Base-by-base conservation (phyloP, 805 yeast species). In the Saturnispora quitensis region DNA sequence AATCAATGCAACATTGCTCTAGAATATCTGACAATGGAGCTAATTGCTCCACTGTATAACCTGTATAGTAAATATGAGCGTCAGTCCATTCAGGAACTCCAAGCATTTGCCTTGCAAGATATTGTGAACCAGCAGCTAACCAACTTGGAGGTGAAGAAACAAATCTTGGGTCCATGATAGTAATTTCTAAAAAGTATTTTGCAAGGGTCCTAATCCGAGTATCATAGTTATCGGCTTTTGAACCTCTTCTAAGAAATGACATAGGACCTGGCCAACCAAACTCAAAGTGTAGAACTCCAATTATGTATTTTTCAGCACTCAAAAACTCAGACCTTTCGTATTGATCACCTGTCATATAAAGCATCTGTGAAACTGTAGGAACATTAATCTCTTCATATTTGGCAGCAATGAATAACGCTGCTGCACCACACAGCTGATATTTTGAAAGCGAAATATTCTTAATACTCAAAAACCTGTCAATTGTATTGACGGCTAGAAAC, bases 381-480 rank as follows among this genome's bases (percentile, higher is more conserved):
- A 87, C 77, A 62, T 82, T 84, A 25, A 90, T 91, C 68, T 89
- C 97, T 68, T 89, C 97, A 66, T 86, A 87, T 68, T 89, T 89
- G n/a, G 97, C 91, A 27, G 97, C 96, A 53, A 88, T 81, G 68
- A 89, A 86, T 51, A 89, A 70, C 22, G 90, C 78, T 4, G 93
- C 87, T 1, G 96, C 96, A 13, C 98, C 99, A 47, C 93, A 96
- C 55, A 93, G 76, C 70, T 93, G 99, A 62, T 93, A 85, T 64
- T 91, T 81, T 53, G 87, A 79, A 55, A 89, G 73, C 10, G 95
- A 81, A 3, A 93, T 95, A 49, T 78, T 75, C 83, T 55, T 75
- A 64, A 20, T 84, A 73, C 78, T 81, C 57, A 90, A 75, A 64
- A 86, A 89, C 58, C 97, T 72, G 69, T 89, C 97, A 81, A 89